Conservation (phyloP, 1,139 yeast genomes). For the Blastobotrys raffinosifermentans region DNA sequence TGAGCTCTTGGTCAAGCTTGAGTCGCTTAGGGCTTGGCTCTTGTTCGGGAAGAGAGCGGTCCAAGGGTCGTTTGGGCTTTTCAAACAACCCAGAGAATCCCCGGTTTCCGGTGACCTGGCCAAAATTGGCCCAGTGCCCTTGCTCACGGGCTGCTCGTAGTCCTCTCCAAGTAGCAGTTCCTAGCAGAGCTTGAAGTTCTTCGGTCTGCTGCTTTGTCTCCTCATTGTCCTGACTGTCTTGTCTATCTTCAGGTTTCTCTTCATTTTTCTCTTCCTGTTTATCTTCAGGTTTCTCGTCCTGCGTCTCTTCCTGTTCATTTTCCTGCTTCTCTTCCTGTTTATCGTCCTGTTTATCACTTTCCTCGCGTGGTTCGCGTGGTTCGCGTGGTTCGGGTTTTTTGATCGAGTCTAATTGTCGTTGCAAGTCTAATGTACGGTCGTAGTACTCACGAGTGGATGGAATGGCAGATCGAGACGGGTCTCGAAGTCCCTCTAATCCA, state of each 20-base stretch:
- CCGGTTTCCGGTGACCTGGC: constrained; percentile 17
- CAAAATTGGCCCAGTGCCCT: constrained; percentile 29
- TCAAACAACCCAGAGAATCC: constrained; percentile 27
- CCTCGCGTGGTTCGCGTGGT: no score
- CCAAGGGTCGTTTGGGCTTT: no score
- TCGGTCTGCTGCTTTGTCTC: constrained; percentile 6
- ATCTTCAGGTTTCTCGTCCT: constrained; percentile 6
- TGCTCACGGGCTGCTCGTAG: constrained; percentile 30
- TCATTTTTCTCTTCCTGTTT: constrained; percentile 5
- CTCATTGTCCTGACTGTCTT: no score
- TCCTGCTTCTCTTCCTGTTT: constrained; percentile 2
- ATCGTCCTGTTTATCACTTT: constrained; percentile 8
- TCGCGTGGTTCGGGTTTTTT: no score
- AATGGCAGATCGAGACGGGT: constrained; percentile 12
- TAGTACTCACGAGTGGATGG: constrained; percentile 21
- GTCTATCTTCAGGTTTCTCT: constrained; percentile 9
- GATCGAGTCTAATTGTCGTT: no score
- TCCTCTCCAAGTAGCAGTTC: constrained; percentile 31
- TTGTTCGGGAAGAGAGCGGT: constrained; percentile 2
- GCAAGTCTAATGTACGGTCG: constrained; percentile 13
- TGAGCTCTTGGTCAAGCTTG: constrained; percentile 2
- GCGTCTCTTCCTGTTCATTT: not conserved
- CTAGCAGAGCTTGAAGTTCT: constrained; percentile 10
- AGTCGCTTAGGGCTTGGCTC: constrained; percentile 7
- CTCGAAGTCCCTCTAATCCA: constrained; percentile 23